Percentiles rank a stretch among this genome's conserved stretches.
phyloP scores from a whole-genome alignment of 768 basidiomycete species.

The Lentinus brumalis region DNA sequence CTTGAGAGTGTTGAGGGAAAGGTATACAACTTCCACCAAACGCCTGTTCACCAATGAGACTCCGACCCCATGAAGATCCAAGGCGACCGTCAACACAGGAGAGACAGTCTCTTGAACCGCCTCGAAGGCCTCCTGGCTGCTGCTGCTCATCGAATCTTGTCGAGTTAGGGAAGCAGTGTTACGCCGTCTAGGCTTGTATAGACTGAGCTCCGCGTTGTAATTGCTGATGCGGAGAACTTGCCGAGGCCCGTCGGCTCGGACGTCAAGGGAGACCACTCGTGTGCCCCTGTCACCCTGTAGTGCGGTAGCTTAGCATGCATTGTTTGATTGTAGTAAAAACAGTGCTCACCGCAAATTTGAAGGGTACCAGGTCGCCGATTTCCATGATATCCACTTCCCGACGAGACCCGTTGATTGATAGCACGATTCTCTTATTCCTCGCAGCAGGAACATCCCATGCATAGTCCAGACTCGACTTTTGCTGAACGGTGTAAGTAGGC shows the following conservation, averaged over 20 bases:
- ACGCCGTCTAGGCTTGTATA: conserved; percentile 79
- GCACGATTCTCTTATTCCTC: conserved; percentile 72
- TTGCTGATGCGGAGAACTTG: conserved; percentile 87
- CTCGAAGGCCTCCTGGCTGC: conserved; percentile 76
- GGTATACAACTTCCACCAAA: conserved; percentile 87
- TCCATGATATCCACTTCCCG: conserved; percentile 90
- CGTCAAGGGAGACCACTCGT: conserved; percentile 83
- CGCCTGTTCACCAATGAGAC: conserved; percentile 87
- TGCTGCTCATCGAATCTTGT: conserved; percentile 68
- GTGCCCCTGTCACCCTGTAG: conserved; percentile 54
- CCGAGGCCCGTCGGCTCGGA: conserved; percentile 83
- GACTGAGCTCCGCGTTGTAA: conserved; percentile 81
- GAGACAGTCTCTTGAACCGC: conserved; percentile 75
- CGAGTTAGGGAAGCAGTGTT: conserved; percentile 51
- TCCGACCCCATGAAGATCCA: conserved; percentile 90
- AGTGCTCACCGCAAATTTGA: conserved; percentile 71
- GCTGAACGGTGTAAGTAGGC: conserved; percentile 56
- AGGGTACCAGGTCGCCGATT: conserved; percentile 89
- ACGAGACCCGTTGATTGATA: conserved; percentile 61
- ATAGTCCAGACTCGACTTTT: conserved; percentile 62
- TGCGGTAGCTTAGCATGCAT: neutral
- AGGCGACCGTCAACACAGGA: conserved; percentile 62
- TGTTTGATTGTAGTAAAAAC: too few relatives aligned
- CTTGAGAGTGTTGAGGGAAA: conserved; percentile 75
- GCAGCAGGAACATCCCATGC: conserved; percentile 95